phyloP scores from a whole-genome alignment of 495 filamentous ascomycete species.

The Xylaria intraflava region DNA sequence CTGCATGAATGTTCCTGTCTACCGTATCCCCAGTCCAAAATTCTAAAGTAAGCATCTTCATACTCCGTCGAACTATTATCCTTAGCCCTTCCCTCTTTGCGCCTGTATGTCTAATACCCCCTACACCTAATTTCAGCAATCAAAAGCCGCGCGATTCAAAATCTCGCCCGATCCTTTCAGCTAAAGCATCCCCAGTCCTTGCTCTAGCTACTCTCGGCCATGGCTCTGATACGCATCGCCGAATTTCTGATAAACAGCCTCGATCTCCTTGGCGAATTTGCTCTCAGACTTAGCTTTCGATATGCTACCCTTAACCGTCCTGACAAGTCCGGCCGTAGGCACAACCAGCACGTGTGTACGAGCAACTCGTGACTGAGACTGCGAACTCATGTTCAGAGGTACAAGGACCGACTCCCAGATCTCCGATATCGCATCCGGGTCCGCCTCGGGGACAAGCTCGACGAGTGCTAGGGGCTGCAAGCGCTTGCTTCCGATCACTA shows the following conservation, averaged over 20 bases:
- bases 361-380: neutral
- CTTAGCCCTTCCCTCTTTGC: too few relatives aligned
- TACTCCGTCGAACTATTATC: too few relatives aligned
- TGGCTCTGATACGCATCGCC: neutral
- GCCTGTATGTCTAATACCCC: too few relatives aligned
- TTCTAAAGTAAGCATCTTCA: too few relatives aligned
- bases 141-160: too few relatives aligned
- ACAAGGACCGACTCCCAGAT: neutral
- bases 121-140: too few relatives aligned
- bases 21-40: too few relatives aligned
- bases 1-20: too few relatives aligned
- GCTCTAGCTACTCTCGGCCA: too few relatives aligned
- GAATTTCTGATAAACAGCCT: neutral
- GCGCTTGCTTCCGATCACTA: neutral
- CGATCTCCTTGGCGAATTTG: neutral
- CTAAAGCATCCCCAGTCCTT: too few relatives aligned
- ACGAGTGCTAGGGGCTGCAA: neutral
- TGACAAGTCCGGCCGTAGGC: neutral
- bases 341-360: neutral
- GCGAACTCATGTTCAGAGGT: neutral
- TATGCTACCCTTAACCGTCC: neutral
- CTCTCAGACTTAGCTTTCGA: neutral
- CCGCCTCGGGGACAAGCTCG: neutral
- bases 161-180: too few relatives aligned
- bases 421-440: neutral